Percentiles rank a stretch among this genome's conserved stretches.
Evolutionary conservation across 805 yeast species (phyloP).

Genomic region (Tetrapisispora taiwanensis): DNA sequence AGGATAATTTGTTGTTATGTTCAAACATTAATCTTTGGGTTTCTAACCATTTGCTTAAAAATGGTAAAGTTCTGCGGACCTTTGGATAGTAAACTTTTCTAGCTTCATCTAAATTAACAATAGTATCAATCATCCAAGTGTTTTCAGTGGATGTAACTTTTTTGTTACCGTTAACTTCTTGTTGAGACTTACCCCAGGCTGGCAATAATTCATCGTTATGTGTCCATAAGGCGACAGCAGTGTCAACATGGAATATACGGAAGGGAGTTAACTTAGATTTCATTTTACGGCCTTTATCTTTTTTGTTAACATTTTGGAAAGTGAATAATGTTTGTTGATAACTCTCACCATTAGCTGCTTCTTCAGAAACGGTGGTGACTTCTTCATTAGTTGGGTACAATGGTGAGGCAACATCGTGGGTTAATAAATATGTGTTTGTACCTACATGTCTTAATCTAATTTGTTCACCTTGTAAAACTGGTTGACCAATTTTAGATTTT

Average conservation of each 20-base stretch:
- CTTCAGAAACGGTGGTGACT: slow-evolving; percentile 63
- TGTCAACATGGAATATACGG: slow-evolving; percentile 69
- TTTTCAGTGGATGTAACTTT: slow-evolving; percentile 57
- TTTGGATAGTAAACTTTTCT: slow-evolving; percentile 61
- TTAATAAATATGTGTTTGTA: slow-evolving; percentile 68
- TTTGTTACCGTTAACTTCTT: slow-evolving; percentile 93
- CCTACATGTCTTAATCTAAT: slow-evolving; percentile 73
- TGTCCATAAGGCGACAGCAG: slow-evolving; percentile 91
- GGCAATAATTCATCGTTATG: slow-evolving; percentile 77
- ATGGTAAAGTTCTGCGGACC: slow-evolving; percentile 51
- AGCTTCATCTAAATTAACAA: slow-evolving; percentile 51
- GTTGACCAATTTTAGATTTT: slow-evolving; percentile 34
- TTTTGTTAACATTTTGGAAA: slow-evolving; percentile 50
- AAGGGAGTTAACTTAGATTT: slow-evolving; percentile 63
- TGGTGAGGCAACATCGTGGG: slow-evolving; percentile 97
- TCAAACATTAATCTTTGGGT: slow-evolving; percentile 81
- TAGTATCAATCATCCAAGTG: slow-evolving; percentile 67
- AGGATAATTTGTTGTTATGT: slow-evolving; percentile 77
- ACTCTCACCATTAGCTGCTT: slow-evolving; percentile 43
- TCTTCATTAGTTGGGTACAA: slow-evolving; percentile 87
- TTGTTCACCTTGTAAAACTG: slow-evolving; percentile 59
- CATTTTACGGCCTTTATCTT: slow-evolving; percentile 34
- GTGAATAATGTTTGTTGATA: slow-evolving; percentile 73
- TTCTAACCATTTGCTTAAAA: slow-evolving; percentile 82
- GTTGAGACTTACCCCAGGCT: slow-evolving; percentile 89